Conservation (phyloP, 2,329 filamentous ascomycete species). For the Fusarium hostae region DNA sequence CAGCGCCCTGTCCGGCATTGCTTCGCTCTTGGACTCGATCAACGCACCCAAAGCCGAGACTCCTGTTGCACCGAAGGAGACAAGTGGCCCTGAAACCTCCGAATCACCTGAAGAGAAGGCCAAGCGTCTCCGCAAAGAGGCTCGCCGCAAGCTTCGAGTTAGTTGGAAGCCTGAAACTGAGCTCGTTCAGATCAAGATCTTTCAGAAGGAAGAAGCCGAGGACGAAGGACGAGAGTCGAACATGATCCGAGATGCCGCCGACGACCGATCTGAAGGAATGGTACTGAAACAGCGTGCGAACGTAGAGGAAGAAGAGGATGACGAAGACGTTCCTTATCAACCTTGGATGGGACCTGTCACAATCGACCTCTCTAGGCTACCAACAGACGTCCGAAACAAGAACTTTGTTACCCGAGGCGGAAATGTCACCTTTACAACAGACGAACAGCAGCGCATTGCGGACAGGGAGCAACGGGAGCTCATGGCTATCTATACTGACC, state of each 20-base stretch:
- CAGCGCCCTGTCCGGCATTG: slow-evolving; percentile 60
- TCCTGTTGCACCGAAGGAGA: slow-evolving; percentile 63
- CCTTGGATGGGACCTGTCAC: slow-evolving; percentile 62
- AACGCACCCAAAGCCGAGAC: slow-evolving; percentile 55
- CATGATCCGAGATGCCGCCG: slow-evolving; percentile 76
- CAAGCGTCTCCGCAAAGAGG: slow-evolving; percentile 77
- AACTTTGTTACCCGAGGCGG: slow-evolving; percentile 67
- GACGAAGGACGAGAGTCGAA: slow-evolving; percentile 74
- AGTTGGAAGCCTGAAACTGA: slow-evolving; percentile 75
- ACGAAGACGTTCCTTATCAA: slow-evolving; percentile 65
- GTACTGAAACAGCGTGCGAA: slow-evolving; percentile 67
- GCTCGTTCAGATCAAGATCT: slow-evolving; percentile 74
- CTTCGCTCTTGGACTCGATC: slow-evolving; percentile 64
- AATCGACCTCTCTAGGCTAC: slow-evolving; percentile 60
- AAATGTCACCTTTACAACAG: slow-evolving; percentile 60
- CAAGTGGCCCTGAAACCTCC: slow-evolving; percentile 58
- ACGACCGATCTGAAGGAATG: slow-evolving; percentile 79
- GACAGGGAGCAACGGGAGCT: slow-evolving; percentile 69
- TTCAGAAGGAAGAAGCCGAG: slow-evolving; percentile 78
- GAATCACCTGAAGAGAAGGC: slow-evolving; percentile 76
- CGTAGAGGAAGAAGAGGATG: slow-evolving; percentile 66
- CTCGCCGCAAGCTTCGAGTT: slow-evolving; percentile 75
- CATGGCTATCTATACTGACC: slow-evolving; percentile 68
- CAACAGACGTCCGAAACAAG: slow-evolving; percentile 58
- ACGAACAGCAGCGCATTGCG: slow-evolving; percentile 65